Conservation (phyloP, 495 filamentous ascomycete species). For the Aspergillus sclerotioniger region DNA sequence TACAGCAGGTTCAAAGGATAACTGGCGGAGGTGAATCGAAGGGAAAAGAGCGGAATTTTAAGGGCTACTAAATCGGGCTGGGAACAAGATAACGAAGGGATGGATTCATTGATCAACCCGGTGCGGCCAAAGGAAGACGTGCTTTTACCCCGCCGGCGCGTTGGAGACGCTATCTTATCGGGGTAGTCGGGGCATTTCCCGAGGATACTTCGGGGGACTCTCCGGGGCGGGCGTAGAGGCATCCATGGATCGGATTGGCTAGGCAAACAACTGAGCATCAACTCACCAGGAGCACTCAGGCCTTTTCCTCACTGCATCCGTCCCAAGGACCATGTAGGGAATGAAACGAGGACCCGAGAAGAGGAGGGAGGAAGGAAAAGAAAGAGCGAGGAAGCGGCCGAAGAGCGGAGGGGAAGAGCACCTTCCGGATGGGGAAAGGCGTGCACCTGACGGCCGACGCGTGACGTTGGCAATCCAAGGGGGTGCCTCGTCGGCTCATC, state of each 20-base stretch:
- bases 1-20: background rate
- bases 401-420: background rate
- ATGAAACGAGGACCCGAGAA: background rate
- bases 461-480: background rate
- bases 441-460: background rate
- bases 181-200: background rate
- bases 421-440: background rate
- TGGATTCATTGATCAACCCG: background rate
- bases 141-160: background rate
- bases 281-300: too few relatives aligned
- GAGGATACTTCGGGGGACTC: background rate
- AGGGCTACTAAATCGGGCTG: background rate
- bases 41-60: background rate
- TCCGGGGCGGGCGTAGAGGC: background rate
- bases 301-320: too few relatives aligned
- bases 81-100: background rate
- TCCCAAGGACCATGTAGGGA: background rate
- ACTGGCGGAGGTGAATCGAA: background rate
- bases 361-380: background rate
- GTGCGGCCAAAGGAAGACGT: background rate
- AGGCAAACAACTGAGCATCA: too few relatives aligned
- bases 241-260: background rate
- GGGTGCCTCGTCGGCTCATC: background rate
- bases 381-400: background rate
- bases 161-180: slow-evolving; percentile 5